Conservation (phyloP, 2,329 filamentous ascomycete species). For the Botrytis cinerea region DNA sequence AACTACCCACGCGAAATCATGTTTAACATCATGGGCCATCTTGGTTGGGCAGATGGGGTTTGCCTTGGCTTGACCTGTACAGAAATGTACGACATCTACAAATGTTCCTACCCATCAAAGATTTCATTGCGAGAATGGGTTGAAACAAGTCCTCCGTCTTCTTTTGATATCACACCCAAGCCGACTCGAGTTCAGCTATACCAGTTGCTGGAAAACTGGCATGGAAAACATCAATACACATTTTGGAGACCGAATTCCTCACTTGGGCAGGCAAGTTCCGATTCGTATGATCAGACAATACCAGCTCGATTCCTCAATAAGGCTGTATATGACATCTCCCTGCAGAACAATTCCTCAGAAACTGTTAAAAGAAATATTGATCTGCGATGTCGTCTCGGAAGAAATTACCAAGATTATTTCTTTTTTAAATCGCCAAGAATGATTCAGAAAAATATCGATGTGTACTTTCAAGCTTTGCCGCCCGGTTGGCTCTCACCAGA, state of each 20-base stretch:
- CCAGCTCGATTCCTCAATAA: not conserved
- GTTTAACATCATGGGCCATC: not conserved
- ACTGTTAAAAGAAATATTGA: not conserved
- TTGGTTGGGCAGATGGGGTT: not conserved
- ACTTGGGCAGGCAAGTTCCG: not conserved
- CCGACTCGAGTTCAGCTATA: not conserved
- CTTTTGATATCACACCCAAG: too few relatives aligned
- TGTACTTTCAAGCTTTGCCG: not conserved
- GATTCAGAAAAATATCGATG: not conserved
- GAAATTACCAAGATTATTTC: not conserved
- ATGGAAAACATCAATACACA: not conserved
- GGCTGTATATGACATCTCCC: not conserved
- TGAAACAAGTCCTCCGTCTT: not conserved
- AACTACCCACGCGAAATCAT: not conserved
- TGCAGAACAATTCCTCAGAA: not conserved
- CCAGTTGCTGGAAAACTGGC: not conserved
- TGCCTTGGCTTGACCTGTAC: not conserved
- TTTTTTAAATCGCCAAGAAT: not conserved
- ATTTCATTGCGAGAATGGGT: not conserved
- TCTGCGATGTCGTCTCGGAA: not conserved
- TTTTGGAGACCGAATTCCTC: not conserved
- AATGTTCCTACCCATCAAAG: not conserved
- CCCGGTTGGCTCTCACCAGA: not conserved
- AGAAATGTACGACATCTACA: not conserved
- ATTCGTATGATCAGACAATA: not conserved